Percentiles rank a stretch among this genome's conserved stretches.
Conservation (phyloP, 805 yeast genomes). For the Barnettozyma siamensis region DNA sequence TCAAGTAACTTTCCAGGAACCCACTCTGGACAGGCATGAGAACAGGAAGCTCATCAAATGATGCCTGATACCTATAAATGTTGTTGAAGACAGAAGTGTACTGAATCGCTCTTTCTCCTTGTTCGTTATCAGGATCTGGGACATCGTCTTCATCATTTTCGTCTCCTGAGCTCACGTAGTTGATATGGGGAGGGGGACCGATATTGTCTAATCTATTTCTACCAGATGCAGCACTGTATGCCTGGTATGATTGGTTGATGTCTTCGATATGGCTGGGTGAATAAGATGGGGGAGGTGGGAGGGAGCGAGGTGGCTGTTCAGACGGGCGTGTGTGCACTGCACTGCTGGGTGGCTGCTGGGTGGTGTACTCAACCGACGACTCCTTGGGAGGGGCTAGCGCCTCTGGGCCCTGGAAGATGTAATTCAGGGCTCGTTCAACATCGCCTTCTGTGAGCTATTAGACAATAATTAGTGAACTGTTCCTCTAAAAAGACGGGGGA, state of each 20-base stretch:
- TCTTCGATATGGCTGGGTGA: constrained; percentile 1
- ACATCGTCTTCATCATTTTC: constrained; percentile 1
- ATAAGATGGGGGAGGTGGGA: background rate
- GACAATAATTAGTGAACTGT: background rate
- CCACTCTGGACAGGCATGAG: constrained; percentile 31
- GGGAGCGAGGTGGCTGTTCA: background rate
- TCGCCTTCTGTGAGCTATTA: constrained; percentile 20
- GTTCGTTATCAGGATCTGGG: too few species aligned
- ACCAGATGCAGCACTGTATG: background rate
- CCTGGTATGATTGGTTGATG: background rate
- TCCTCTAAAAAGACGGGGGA: background rate
- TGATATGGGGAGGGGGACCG: background rate
- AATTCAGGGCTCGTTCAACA: constrained; percentile 30
- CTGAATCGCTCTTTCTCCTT: background rate
- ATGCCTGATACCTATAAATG: constrained; percentile 22
- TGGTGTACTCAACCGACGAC: too few species aligned
- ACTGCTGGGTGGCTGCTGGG: too few species aligned
- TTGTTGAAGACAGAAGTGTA: constrained; percentile 28
- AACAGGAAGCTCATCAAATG: constrained; percentile 25
- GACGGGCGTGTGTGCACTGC: background rate
- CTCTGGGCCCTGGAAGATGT: constrained; percentile 22
- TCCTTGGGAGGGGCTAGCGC: background rate
- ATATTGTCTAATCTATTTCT: too few species aligned
- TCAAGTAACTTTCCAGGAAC: constrained; percentile 34
- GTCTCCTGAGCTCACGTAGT: background rate